Evolutionary conservation across 345 rosid genomes (phyloP).

Genomic region (Kandelia obovata): DNA sequence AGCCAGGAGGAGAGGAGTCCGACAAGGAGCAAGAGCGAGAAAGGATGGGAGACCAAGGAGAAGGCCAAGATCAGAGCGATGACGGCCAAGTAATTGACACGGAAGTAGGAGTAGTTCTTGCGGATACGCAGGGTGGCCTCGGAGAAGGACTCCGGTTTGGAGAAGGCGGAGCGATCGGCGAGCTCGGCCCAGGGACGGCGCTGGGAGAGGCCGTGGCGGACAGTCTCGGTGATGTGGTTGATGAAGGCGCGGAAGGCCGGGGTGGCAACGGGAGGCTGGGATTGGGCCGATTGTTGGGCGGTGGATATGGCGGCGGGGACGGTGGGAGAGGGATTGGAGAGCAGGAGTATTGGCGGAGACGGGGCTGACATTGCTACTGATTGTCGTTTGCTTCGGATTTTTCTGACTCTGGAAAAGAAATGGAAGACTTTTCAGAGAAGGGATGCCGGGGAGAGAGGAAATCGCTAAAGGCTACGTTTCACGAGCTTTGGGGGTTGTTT

Average conservation of each 20-base stretch:
- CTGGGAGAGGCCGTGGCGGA: constrained; percentile 44
- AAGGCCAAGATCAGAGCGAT: constrained; percentile 35
- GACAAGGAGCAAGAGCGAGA: constrained; percentile 61
- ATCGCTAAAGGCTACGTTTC: background rate
- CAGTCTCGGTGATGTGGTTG: constrained; percentile 38
- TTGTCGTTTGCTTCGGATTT: background rate
- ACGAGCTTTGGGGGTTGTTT: too few species aligned
- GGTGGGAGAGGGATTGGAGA: constrained; percentile 22
- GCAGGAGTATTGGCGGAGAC: constrained; percentile 46
- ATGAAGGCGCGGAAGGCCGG: constrained; percentile 48
- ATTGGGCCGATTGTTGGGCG: constrained; percentile 12
- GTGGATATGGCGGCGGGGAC: constrained; percentile 8
- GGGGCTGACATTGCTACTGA: constrained; percentile 25
- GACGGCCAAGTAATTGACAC: constrained; percentile 42
- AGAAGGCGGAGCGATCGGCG: constrained; percentile 57
- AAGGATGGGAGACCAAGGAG: constrained; percentile 57
- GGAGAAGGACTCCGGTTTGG: constrained; percentile 64
- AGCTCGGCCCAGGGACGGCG: constrained; percentile 66
- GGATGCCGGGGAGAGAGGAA: background rate
- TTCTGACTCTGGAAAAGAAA: background rate
- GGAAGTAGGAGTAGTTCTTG: constrained; percentile 67
- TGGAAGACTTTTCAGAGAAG: background rate
- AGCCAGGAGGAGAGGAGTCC: constrained; percentile 68
- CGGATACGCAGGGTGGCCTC: constrained; percentile 64
- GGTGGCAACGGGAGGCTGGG: constrained; percentile 43